A percentile compares a stretch with the other conserved stretches of the same genome.
Conservation (phyloP, 495 filamentous ascomycete genomes). For the Penicillium macrosclerotiorum region DNA sequence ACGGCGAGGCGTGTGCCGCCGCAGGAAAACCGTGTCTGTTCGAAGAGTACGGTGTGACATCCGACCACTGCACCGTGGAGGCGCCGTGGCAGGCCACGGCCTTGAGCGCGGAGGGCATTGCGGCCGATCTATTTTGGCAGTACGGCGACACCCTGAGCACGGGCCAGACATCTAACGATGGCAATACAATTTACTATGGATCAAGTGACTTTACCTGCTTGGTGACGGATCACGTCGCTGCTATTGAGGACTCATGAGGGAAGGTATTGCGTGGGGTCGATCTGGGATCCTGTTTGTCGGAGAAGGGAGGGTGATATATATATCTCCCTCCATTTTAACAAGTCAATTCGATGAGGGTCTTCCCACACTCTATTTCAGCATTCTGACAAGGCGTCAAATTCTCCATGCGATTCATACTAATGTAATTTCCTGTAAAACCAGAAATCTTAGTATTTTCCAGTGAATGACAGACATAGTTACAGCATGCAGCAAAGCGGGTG, state of each 20-base stretch:
- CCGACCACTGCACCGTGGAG: slow-evolving; percentile 42
- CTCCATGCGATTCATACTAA: not conserved
- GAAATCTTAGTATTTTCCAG: too few species aligned
- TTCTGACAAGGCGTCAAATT: too few species aligned
- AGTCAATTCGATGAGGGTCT: too few species aligned
- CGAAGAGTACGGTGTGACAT: slow-evolving; percentile 63
- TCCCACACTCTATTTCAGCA: too few species aligned
- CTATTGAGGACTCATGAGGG: slow-evolving; percentile 29
- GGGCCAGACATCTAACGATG: slow-evolving; percentile 59
- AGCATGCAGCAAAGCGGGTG: too few species aligned
- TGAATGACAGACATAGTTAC: too few species aligned
- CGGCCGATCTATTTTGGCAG: slow-evolving; percentile 66
- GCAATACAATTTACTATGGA: slow-evolving; percentile 60
- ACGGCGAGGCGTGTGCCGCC: slow-evolving; percentile 53
- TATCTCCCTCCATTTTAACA: too few species aligned
- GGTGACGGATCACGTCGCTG: slow-evolving; percentile 57
- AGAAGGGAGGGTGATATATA: too few species aligned
- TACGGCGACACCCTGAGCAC: slow-evolving; percentile 55
- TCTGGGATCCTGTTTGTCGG: too few species aligned
- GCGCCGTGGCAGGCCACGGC: slow-evolving; percentile 58
- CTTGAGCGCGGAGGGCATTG: slow-evolving; percentile 48
- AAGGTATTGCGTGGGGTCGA: not conserved
- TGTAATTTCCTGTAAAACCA: not conserved
- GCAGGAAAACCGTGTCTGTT: slow-evolving; percentile 65
- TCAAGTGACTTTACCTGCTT: slow-evolving; percentile 52